Conservation (phyloP, 2,329 filamentous ascomycete genomes). For the Pseudogymnoascus sp. region DNA sequence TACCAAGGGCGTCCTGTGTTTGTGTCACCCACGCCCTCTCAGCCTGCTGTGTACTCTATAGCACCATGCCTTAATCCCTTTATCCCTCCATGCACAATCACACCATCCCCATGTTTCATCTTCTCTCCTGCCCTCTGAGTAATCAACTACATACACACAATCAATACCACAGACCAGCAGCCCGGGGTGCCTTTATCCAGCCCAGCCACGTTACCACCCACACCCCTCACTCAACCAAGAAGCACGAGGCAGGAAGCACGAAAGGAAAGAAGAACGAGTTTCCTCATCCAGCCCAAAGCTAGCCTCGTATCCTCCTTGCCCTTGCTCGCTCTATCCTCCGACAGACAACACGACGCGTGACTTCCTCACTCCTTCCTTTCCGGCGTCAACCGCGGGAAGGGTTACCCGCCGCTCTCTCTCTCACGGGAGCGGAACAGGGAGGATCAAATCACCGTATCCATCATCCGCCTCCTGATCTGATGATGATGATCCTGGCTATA, state of each 20-base stretch:
- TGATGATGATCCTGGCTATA: background rate
- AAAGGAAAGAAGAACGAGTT: background rate
- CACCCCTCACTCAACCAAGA: background rate
- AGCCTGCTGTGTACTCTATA: background rate
- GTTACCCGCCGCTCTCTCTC: background rate
- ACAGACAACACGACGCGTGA: background rate
- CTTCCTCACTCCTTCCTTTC: background rate
- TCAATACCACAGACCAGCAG: too few relatives aligned
- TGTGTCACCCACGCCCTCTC: background rate
- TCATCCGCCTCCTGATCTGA: too few relatives aligned
- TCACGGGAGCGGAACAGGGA: background rate
- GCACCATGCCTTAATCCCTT: background rate
- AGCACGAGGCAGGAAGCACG: too few relatives aligned
- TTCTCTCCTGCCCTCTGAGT: background rate
- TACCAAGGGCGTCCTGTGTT: background rate
- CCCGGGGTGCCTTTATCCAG: background rate
- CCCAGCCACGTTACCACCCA: background rate
- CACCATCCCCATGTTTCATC: background rate
- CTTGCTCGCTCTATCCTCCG: background rate
- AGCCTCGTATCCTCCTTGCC: too few relatives aligned
- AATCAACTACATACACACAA: background rate
- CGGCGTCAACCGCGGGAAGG: background rate
- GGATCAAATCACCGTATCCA: background rate
- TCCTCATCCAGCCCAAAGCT: background rate
- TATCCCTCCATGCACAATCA: background rate